Base-by-base conservation (phyloP, 2,329 filamentous ascomycete genomes). In the Colletotrichum theobromicola region DNA sequence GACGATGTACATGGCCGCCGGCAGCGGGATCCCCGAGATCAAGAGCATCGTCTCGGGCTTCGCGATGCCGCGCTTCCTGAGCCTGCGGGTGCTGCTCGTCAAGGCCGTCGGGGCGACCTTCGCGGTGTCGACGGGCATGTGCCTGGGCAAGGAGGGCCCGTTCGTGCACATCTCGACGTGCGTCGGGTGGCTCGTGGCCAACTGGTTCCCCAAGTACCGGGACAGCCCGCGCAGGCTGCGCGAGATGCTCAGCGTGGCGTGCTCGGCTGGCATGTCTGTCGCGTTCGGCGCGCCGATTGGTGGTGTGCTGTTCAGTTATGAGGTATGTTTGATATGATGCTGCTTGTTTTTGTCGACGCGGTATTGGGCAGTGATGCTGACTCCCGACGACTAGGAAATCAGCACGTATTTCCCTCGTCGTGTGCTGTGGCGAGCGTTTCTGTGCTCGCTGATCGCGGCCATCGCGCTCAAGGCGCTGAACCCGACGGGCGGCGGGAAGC, bases 221-320 rank as follows among this genome's bases (percentile, higher is more conserved):
- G 83, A 88, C 10, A 92, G 92, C 78, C 88, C 88, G 10, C 82
- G 89, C 53, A 91, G 91, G 79, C 86, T 91, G 84, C 83, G 90
- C 13, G 90, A 92, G 80, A 86, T 92, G 79, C 83, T 92, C 13
- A 88, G 88, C 58, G 89, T 90, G 4, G 88, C 89, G 3, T 91
- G 89, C 76, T 89, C 90, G 1, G 84, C 89, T 15, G 91, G 90
- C 3, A 80, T 92, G 62, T 89, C 88, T 21, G 90, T 92, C 1
- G 90, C 90, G 0, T 92, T 92, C 76, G 90, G 90, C 7, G 90
- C 90, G 24, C 91, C 90, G 0, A 91, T 92, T 66, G 90, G 90
- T 2, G 90, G 90, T 10, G 90, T 92, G 1, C 82, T 92, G 5
- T 92, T 92, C 79, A 88, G 87, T 58, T 91, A 91, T 70, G 88